These are phyloP conservation scores for Xylariaceae sp. DNA, from an alignment of 2,329 filamentous ascomycete species.

Conservation along the genomic window DNA sequence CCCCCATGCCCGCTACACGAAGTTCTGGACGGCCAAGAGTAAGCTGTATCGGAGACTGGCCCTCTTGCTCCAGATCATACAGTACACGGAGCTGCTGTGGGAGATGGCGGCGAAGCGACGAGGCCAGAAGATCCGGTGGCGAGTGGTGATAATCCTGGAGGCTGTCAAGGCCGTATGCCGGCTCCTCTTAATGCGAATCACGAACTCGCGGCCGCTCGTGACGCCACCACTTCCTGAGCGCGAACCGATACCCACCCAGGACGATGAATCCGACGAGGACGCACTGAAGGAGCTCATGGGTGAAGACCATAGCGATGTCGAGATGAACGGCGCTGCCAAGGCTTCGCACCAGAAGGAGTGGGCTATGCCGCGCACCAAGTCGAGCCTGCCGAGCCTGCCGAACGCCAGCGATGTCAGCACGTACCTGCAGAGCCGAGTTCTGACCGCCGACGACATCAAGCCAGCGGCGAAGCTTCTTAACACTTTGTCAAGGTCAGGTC, in stretches of 20 bases:
- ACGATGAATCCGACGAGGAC: conserved; percentile 47
- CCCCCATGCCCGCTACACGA: conserved; percentile 61
- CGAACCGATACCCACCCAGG: conserved; percentile 62
- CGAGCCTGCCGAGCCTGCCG: conserved; percentile 78
- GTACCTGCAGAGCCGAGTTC: conserved; percentile 82
- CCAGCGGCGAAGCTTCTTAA: conserved; percentile 83
- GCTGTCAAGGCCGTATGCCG: conserved; percentile 79
- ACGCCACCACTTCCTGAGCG: conserved; percentile 81
- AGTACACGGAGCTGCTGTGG: conserved; percentile 93
- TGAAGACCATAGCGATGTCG: conserved; percentile 35
- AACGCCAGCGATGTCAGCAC: conserved; percentile 74
- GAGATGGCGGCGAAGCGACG: conserved; percentile 92
- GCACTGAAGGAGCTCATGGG: conserved; percentile 32
- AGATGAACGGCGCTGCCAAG: conserved; percentile 41
- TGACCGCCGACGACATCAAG: conserved; percentile 96
- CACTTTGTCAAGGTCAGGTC: conserved; percentile 64
- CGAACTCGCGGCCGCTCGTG: conserved; percentile 74
- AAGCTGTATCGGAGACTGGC: conserved; percentile 75
- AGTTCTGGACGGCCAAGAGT: conserved; percentile 59
- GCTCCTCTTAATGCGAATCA: conserved; percentile 73
- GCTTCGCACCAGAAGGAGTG: conserved; percentile 61
- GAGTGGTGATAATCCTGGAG: conserved; percentile 79
- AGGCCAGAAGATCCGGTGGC: conserved; percentile 78
- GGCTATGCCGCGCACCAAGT: conserved; percentile 90
- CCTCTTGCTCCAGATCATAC: conserved; percentile 77